Evolutionary conservation across 2,329 filamentous ascomycete genomes (phyloP), one percentile per base, ranked within the genome.

Genomic region (Rachicladosporium sp.): DNA sequence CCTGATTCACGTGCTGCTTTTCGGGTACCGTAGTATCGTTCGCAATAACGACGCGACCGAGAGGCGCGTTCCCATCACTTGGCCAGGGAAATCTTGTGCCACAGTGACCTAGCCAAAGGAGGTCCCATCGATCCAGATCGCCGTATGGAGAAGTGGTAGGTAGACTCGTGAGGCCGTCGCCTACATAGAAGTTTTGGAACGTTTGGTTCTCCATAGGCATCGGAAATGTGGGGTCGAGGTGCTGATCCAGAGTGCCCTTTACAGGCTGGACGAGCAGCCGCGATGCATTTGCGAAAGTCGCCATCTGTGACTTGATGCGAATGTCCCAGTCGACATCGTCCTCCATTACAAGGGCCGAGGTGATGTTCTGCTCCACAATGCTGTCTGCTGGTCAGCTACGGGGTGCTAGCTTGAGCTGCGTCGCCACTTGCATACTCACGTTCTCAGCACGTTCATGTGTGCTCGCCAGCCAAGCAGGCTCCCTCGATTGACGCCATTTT

Each of bases 271-370:
- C 46, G 8, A 65, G 47, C 15, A 59, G 50, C 41, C 61, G 60
- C 9, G 56, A 54, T 32, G 63, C 63, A 41, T 47, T 58, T 29
- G 63, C 62, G 29, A 64, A 53, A 29, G 46, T 44, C 10, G 41
- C 36, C 62, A 43, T 64, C 50, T 38, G 64, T 51, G 36, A 60
- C 48, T 51, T 64, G 40, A 67, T 59, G 33, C 60, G 62, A 19
- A 66, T 56, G 44, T 66, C 63, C 61, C 62, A 67, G 40, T 67
- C 64, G 29, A 63, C 60, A 41, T 67, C 64, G 46, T 65, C 63
- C 51, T 66, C 64, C 21, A 67, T 52, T 9, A 67, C 59, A 34
- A 67, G 56, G 1, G 62, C 64, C 1, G 63, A 65, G 37, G 46
- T 61, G 43, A 44, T 56, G 45, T 40, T 59, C 50, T 40, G 56